Conservation (phyloP, 805 yeast genomes). For the Yarrowia sp. region DNA sequence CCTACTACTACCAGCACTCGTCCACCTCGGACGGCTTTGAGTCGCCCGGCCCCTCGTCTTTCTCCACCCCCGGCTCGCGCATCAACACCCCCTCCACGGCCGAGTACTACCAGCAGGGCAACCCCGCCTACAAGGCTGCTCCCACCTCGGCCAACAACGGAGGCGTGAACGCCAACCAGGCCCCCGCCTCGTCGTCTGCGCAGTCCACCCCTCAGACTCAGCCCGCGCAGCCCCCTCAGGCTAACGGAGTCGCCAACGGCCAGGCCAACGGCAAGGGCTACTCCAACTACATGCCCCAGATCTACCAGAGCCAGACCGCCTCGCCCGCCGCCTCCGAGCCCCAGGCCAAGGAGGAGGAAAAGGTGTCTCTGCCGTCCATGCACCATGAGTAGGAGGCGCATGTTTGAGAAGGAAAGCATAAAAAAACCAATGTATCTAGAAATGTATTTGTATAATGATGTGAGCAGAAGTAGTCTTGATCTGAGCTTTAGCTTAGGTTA, state of each 20-base stretch:
- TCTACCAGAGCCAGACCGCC: constrained; percentile 44
- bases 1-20: constrained; percentile 40
- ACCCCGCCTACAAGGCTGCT: constrained; percentile 39
- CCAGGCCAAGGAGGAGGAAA: constrained; percentile 40
- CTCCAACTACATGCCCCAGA: constrained; percentile 43
- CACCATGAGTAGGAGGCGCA: constrained; percentile 21
- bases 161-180: neutral
- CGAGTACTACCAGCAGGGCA: constrained; percentile 40
- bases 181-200: constrained; percentile 31
- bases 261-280: constrained; percentile 41
- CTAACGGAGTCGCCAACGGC: constrained; percentile 35
- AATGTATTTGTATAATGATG: constrained; percentile 37
- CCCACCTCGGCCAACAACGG: constrained; percentile 20
- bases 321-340: constrained; percentile 40
- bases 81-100: constrained; percentile 38
- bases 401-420: constrained; percentile 10
- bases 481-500: too few relatives aligned
- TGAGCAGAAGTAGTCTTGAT: neutral
- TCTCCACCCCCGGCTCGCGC: constrained; percentile 38
- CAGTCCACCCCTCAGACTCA: constrained; percentile 36
- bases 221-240: constrained; percentile 36
- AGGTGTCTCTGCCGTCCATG: constrained; percentile 34
- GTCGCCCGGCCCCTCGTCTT: constrained; percentile 34
- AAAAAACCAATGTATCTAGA: constrained; percentile 38
- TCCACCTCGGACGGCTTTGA: constrained; percentile 34